These are phyloP conservation scores for Neurospora sp. DNA, from an alignment of 495 filamentous ascomycete genomes.

Conservation along the genomic window DNA sequence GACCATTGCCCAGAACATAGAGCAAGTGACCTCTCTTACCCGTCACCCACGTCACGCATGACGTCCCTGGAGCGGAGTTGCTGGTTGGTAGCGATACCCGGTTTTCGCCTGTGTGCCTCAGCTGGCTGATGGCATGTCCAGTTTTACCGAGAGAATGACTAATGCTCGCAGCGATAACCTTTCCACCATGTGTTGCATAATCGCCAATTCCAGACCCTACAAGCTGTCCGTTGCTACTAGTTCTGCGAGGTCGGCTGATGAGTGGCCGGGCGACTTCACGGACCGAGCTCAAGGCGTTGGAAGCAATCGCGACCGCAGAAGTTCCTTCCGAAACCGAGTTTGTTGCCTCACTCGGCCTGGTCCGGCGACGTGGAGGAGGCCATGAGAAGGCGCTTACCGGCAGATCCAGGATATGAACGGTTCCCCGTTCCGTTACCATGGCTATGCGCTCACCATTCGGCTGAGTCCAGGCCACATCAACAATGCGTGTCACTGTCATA, in stretches of 20 bases:
- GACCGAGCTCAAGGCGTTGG: conserved; percentile 57
- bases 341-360: conserved; percentile 34
- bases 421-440: conserved; percentile 85
- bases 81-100: conserved; percentile 62
- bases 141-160: conserved; percentile 77
- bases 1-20: conserved; percentile 46
- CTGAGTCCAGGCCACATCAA: conserved; percentile 80
- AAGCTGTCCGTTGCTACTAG: conserved; percentile 31
- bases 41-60: conserved; percentile 48
- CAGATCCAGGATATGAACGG: conserved; percentile 81
- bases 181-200: conserved; percentile 60
- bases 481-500: conserved; percentile 79
- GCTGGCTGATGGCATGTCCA: conserved; percentile 63
- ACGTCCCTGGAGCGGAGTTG: conserved; percentile 28
- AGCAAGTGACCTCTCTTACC: conserved; percentile 44
- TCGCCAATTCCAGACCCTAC: conserved; percentile 54
- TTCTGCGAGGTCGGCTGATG: conserved; percentile 39
- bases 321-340: conserved; percentile 26
- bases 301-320: conserved; percentile 44
- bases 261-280: conserved; percentile 44
- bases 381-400: conserved; percentile 76
- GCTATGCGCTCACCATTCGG: conserved; percentile 74
- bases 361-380: conserved; percentile 68
- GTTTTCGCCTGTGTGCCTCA: conserved; percentile 78
- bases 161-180: conserved; percentile 71